These are phyloP conservation scores for Chlorokybus atmophyticus DNA, from an alignment of 139 green algal species.

Conservation along the genomic window DNA sequence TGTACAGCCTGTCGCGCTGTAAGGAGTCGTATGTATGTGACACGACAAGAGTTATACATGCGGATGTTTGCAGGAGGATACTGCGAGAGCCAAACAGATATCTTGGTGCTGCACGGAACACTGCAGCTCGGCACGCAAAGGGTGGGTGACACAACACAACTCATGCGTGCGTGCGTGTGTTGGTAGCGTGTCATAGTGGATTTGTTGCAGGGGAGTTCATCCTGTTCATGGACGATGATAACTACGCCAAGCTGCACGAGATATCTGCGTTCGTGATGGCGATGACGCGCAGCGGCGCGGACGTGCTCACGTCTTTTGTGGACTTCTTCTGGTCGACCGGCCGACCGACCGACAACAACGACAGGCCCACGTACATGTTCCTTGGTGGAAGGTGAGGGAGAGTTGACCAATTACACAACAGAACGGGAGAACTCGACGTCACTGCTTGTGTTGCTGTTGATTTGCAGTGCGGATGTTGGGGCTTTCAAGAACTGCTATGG, in stretches of 20 bases:
- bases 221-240: constrained; percentile 34
- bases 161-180: no score
- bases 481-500: constrained; percentile 35
- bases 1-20: no score
- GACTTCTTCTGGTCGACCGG: constrained; percentile 28
- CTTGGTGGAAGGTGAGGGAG: constrained; percentile 16
- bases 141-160: no score
- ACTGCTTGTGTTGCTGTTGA: no score
- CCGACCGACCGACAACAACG: constrained; percentile 1
- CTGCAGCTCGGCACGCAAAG: background rate
- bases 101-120: constrained; percentile 23
- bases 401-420: background rate
- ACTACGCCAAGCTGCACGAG: constrained; percentile 26
- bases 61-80: constrained; percentile 9
- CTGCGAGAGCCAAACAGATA: constrained; percentile 16
- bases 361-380: constrained; percentile 26
- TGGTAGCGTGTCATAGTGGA: no score
- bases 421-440: background rate
- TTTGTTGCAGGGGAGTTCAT: constrained; percentile 22
- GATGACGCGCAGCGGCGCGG: constrained; percentile 21
- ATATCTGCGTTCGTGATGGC: constrained; percentile 16
- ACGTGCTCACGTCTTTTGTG: constrained; percentile 30
- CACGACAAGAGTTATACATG: no score
- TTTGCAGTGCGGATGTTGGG: constrained; percentile 8
- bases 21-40: no score